phyloP scores from a whole-genome alignment of 2,329 filamentous ascomycete genomes.

The Hysterium pulicare region DNA sequence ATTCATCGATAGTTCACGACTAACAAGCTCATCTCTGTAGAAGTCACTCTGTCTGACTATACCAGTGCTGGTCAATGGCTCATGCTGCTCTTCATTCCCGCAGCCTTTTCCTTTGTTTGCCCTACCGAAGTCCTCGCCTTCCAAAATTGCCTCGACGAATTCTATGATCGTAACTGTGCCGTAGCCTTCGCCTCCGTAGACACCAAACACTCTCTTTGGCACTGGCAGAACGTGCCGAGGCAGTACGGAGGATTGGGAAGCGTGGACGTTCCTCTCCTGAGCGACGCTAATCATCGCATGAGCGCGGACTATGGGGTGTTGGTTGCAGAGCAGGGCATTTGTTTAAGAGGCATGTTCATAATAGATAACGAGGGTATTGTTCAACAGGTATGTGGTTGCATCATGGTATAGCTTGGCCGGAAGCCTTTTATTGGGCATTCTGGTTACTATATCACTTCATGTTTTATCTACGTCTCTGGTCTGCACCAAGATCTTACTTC shows the following conservation, averaged over 20 bases:
- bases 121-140: conserved; percentile 30
- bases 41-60: conserved; percentile 21
- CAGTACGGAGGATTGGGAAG: conserved; percentile 27
- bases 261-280: conserved; percentile 25
- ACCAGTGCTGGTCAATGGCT: conserved; percentile 18
- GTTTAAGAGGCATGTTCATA: conserved; percentile 29
- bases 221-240: conserved; percentile 28
- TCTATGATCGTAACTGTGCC: conserved; percentile 22
- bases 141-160: conserved; percentile 26
- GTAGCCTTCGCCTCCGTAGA: conserved; percentile 29
- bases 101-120: conserved; percentile 31
- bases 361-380: conserved; percentile 23
- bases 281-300: conserved; percentile 27
- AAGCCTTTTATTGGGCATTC: neutral
- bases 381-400: conserved; percentile 30
- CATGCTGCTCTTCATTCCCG: conserved; percentile 30
- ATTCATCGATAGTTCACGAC: neutral
- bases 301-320: conserved; percentile 27
- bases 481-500: conserved; percentile 5
- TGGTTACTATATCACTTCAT: neutral
- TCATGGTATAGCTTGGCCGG: too few species aligned
- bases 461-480: neutral
- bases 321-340: conserved; percentile 27
- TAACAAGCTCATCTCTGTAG: conserved; percentile 12
- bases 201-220: conserved; percentile 27